These are phyloP conservation scores for Coemansia sp. DNA, from an alignment of 192 early-diverging fungal genomes.

Conservation along the genomic window DNA sequence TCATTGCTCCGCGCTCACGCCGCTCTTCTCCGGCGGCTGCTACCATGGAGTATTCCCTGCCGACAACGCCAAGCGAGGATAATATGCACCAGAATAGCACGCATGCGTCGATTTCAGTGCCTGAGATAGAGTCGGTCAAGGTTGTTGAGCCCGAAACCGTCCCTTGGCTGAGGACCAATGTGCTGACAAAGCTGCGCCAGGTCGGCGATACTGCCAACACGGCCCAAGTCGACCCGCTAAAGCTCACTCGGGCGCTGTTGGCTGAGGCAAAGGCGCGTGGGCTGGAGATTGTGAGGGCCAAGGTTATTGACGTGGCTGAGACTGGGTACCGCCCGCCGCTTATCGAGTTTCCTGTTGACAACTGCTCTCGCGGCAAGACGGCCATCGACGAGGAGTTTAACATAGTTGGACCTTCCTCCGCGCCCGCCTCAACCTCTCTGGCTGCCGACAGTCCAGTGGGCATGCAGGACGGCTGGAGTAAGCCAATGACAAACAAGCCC, in stretches of 20 bases:
- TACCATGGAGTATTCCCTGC: slow-evolving; percentile 18
- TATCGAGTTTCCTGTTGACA: slow-evolving; percentile 40
- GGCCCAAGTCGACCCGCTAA: slow-evolving; percentile 51
- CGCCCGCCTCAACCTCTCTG: neutral
- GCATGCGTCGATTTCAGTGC: slow-evolving; percentile 43
- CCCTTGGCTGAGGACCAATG: slow-evolving; percentile 37
- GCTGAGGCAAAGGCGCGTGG: slow-evolving; percentile 41
- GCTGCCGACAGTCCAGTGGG: neutral
- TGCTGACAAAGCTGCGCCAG: slow-evolving; percentile 43
- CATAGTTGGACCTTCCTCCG: neutral
- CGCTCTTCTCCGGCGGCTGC: slow-evolving; percentile 12
- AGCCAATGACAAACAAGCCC: slow-evolving; percentile 20
- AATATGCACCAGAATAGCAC: slow-evolving; percentile 30
- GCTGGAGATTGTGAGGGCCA: slow-evolving; percentile 31
- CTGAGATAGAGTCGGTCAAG: slow-evolving; percentile 35
- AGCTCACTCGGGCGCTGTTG: slow-evolving; percentile 36
- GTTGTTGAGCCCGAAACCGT: slow-evolving; percentile 32
- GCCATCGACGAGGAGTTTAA: slow-evolving; percentile 1
- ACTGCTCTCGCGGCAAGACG: slow-evolving; percentile 2
- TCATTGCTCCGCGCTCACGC: slow-evolving; percentile 33
- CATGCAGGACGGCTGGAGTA: neutral
- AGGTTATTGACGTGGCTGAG: slow-evolving; percentile 48
- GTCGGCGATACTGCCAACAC: slow-evolving; percentile 38
- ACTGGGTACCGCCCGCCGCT: slow-evolving; percentile 36
- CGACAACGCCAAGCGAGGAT: slow-evolving; percentile 11